A percentile compares a stretch with the other conserved stretches of the same genome.
These are phyloP conservation scores for Emericellopsis cladophorae DNA, from an alignment of 2,329 filamentous ascomycete genomes.

Conservation along the genomic window DNA sequence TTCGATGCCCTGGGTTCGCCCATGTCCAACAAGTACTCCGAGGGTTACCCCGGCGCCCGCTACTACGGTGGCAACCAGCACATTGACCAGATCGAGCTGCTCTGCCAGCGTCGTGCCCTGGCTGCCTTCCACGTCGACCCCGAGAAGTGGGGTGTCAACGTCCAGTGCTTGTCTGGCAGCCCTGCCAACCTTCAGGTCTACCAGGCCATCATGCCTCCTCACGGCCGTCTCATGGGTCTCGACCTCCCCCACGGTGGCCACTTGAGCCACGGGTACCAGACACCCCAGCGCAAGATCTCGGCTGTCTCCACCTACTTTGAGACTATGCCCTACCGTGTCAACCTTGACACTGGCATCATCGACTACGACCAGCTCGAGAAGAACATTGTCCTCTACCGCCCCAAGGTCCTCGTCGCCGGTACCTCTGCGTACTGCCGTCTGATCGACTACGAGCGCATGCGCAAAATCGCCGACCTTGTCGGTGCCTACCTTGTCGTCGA, in stretches of 20 bases:
- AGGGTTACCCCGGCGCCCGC: constrained; percentile 93
- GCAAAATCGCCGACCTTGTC: constrained; percentile 84
- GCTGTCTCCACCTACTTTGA: constrained; percentile 98
- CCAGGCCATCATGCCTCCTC: constrained; percentile 90
- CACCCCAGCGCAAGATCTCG: constrained; percentile 91
- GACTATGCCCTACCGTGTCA: constrained; percentile 90
- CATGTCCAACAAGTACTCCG: constrained; percentile 99
- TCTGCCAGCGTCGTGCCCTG: constrained; percentile 89
- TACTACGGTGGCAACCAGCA: constrained; percentile 99
- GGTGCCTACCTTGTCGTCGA: constrained; percentile 93
- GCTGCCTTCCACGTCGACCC: constrained; percentile 79
- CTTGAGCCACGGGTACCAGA: constrained; percentile 96
- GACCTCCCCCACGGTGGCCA: constrained; percentile 92
- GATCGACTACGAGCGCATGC: constrained; percentile 95
- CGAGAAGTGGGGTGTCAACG: constrained; percentile 95
- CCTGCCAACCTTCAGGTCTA: constrained; percentile 98
- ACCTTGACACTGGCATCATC: constrained; percentile 85
- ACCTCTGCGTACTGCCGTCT: constrained; percentile 97
- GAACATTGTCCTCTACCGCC: constrained; percentile 82
- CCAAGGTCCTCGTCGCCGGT: constrained; percentile 91
- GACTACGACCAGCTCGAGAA: constrained; percentile 92
- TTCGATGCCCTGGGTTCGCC: constrained; percentile 92
- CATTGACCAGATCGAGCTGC: constrained; percentile 91
- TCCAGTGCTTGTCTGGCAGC: constrained; percentile 84
- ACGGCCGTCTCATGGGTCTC: constrained; percentile 93